Evolutionary conservation across 2,329 filamentous ascomycete species (phyloP).

Genomic region (Trichophyton benhamiae): DNA sequence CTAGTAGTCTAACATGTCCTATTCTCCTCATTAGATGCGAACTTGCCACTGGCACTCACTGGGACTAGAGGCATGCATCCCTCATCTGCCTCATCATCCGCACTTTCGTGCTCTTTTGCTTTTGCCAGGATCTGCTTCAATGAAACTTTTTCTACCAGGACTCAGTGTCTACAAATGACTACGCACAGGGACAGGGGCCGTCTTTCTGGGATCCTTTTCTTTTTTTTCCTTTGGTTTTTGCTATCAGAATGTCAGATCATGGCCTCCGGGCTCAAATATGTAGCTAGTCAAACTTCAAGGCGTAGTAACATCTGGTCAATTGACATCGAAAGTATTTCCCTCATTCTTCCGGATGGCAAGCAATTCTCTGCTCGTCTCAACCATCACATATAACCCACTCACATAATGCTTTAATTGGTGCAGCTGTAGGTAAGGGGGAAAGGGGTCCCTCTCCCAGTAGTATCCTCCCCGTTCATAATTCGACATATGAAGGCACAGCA

Average conservation of each 20-base stretch:
- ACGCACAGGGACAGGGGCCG: neutral
- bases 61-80: conserved; percentile 7
- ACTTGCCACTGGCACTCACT: conserved; percentile 7
- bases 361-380: neutral
- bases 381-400: neutral
- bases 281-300: neutral
- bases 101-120: neutral
- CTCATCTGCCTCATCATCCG: neutral
- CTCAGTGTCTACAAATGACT: neutral
- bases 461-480: neutral
- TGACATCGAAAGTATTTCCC: neutral
- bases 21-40: conserved; percentile 7
- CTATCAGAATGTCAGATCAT: neutral
- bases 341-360: neutral
- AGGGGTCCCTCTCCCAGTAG: neutral
- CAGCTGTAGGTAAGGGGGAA: neutral
- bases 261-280: neutral
- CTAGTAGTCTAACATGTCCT: neutral
- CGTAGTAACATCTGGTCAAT: neutral
- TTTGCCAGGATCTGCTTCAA: neutral
- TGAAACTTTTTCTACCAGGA: neutral
- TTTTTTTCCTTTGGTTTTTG: too few species aligned
- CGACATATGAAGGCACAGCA: neutral
- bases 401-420: neutral
- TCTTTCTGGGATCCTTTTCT: too few species aligned